A percentile compares a stretch with the other conserved stretches of the same genome.
Evolutionary conservation across 495 filamentous ascomycete species (phyloP).

Genomic region (Penicillium lividum): DNA sequence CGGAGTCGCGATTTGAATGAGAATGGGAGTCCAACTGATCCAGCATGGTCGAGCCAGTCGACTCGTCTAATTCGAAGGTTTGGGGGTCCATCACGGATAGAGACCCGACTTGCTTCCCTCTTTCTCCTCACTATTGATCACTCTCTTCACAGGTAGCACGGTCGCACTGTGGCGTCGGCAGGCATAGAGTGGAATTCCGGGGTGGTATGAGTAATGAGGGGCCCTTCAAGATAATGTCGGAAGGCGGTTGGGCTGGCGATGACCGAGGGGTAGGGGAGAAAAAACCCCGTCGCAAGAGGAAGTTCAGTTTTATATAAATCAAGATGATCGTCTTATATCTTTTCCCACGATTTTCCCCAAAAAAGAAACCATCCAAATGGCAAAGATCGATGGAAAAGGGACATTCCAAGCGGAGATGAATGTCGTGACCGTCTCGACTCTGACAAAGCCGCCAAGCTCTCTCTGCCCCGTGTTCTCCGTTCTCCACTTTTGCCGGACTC

Average conservation of each 20-base stretch:
- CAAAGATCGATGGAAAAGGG: slow-evolving; percentile 14
- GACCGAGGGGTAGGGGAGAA: slow-evolving; percentile 27
- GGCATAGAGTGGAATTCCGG: slow-evolving; percentile 4
- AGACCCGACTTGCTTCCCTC: background rate
- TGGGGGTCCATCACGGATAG: slow-evolving; percentile 32
- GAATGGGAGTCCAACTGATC: slow-evolving; percentile 36
- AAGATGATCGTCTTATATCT: slow-evolving; percentile 6
- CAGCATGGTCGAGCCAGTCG: slow-evolving; percentile 34
- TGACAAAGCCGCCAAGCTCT: slow-evolving; percentile 35
- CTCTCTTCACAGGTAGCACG: background rate
- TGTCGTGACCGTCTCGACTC: slow-evolving; percentile 27
- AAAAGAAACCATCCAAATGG: background rate
- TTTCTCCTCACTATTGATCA: background rate
- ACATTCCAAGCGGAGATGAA: slow-evolving; percentile 28
- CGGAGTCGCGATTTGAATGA: slow-evolving; percentile 34
- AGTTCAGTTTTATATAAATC: background rate
- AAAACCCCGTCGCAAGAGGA: background rate
- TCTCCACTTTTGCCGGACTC: slow-evolving; percentile 8
- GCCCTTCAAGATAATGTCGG: background rate
- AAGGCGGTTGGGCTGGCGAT: slow-evolving; percentile 16
- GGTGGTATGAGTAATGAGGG: background rate
- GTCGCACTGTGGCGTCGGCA: background rate
- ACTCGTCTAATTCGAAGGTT: slow-evolving; percentile 33
- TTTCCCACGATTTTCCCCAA: background rate
- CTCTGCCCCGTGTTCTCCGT: slow-evolving; percentile 23